Conservation (phyloP, 2,329 filamentous ascomycete species). For the Arthrocladium fulminans region DNA sequence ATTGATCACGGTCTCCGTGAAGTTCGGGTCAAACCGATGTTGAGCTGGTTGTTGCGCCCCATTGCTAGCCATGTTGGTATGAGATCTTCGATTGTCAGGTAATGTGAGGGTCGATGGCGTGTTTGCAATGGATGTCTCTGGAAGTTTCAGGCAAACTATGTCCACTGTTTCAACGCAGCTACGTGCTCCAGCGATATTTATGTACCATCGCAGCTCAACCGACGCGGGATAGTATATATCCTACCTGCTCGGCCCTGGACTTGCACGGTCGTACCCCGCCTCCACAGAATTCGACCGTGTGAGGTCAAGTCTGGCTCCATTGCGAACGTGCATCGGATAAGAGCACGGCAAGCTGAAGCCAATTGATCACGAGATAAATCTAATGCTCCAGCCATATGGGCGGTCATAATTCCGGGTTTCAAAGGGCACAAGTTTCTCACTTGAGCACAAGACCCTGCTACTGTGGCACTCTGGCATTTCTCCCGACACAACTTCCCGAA, state of each 20-base stretch:
- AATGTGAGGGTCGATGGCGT: too few relatives aligned
- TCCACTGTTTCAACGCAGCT: too few relatives aligned
- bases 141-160: too few relatives aligned
- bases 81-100: neutral
- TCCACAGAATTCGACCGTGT: neutral
- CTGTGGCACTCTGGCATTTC: too few relatives aligned
- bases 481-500: too few relatives aligned
- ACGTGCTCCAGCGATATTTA: neutral
- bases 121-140: too few relatives aligned
- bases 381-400: neutral
- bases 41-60: conserved; percentile 8
- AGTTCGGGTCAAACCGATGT: conserved; percentile 35
- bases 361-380: conserved; percentile 10
- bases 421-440: too few relatives aligned
- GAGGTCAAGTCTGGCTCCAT: neutral
- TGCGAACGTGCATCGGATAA: conserved; percentile 3
- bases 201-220: neutral
- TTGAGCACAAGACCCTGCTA: too few relatives aligned
- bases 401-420: conserved; percentile 8
- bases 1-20: conserved; percentile 64
- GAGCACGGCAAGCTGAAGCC: conserved; percentile 5
- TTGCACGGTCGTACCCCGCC: conserved; percentile 3
- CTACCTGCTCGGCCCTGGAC: neutral
- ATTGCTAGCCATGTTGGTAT: conserved; percentile 13
- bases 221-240: conserved; percentile 2